Conservation (phyloP, 1,284 basidiomycete species). For the Tilletia setariae region DNA sequence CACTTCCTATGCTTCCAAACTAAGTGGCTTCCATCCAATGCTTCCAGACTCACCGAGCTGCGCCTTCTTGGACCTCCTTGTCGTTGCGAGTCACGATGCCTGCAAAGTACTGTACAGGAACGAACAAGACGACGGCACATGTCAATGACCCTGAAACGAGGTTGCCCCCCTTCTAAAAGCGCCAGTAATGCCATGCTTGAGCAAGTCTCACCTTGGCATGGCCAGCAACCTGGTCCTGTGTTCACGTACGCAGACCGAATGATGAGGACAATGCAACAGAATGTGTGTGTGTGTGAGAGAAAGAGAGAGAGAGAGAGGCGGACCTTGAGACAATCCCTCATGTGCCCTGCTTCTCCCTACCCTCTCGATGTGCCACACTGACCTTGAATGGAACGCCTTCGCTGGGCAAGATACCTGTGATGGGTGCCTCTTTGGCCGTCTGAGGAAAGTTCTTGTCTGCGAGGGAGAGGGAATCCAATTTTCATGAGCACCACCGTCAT, state of each 20-base stretch:
- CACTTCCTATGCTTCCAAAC: too few species aligned
- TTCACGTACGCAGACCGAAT: not conserved
- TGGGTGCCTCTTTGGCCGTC: not conserved
- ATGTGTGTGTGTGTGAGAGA: not conserved
- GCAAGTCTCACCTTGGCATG: conserved; percentile 6
- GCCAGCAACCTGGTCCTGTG: conserved; percentile 1
- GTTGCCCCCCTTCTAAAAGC: too few species aligned
- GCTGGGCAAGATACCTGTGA: not conserved
- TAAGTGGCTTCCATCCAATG: too few species aligned
- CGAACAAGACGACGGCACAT: too few species aligned
- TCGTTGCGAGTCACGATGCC: conserved; percentile 1
- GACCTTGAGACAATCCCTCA: too few species aligned
- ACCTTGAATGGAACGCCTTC: conserved; percentile 1
- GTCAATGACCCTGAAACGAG: too few species aligned
- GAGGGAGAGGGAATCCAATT: too few species aligned
- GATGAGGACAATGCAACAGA: too few species aligned
- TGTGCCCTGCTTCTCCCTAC: too few species aligned
- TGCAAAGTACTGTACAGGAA: not conserved
- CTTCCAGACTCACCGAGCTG: not conserved
- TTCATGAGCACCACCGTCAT: too few species aligned
- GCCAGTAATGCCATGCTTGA: too few species aligned
- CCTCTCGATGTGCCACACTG: too few species aligned
- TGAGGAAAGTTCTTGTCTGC: not conserved
- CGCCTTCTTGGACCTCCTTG: not conserved
- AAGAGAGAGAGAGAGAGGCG: not conserved